These are phyloP conservation scores for Oehlia diaphana DNA, from an alignment of 192 early-diverging fungal genomes.

Conservation along the genomic window DNA sequence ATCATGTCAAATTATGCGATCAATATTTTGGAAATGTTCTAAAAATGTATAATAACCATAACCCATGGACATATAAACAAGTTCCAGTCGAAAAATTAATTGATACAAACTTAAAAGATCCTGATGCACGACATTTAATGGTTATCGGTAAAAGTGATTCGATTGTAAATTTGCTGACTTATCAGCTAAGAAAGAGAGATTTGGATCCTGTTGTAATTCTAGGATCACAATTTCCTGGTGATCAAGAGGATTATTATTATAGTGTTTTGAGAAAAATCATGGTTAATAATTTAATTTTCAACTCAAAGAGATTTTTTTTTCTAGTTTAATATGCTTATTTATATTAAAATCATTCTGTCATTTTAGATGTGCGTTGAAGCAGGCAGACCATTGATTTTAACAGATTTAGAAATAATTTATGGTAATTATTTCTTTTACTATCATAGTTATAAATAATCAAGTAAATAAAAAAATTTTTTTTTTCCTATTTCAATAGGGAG, in stretches of 20 bases:
- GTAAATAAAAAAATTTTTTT: neutral
- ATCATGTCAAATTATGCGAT: neutral
- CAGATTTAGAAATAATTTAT: slow-evolving; percentile 25
- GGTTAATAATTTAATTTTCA: neutral
- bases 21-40: slow-evolving; percentile 4
- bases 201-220: slow-evolving; percentile 24
- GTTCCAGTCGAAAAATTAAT: slow-evolving; percentile 15
- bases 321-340: neutral
- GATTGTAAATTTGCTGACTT: slow-evolving; percentile 13
- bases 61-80: neutral
- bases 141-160: slow-evolving; percentile 28
- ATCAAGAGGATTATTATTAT: too few relatives aligned
- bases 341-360: neutral
- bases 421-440: neutral
- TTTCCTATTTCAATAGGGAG: neutral
- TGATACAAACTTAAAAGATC: slow-evolving; percentile 11
- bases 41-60: neutral
- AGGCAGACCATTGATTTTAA: slow-evolving; percentile 26
- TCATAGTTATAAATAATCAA: neutral
- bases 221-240: slow-evolving; percentile 22
- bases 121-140: slow-evolving; percentile 18
- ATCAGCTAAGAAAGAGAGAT: neutral
- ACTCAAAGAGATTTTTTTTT: neutral
- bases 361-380: slow-evolving; percentile 29
- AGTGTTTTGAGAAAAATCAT: slow-evolving; percentile 23